Percentiles rank a stretch among this genome's conserved stretches.
Evolutionary conservation across 2,329 filamentous ascomycete species (phyloP).

Genomic region (Talaromyces verruculosus): DNA sequence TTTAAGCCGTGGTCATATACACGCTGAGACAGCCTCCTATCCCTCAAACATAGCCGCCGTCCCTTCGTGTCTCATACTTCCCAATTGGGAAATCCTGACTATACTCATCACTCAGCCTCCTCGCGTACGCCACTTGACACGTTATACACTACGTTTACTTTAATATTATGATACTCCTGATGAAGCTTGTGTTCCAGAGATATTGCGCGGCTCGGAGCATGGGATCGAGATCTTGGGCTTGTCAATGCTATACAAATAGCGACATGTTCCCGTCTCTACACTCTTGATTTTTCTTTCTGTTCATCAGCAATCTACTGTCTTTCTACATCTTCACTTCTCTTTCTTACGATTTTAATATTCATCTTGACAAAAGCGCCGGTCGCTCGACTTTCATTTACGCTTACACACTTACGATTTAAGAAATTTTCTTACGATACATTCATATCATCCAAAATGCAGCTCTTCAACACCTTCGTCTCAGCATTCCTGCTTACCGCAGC

Average conservation of each 20-base stretch:
- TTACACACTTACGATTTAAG: background rate
- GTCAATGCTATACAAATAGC: constrained; percentile 5
- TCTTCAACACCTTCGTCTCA: background rate
- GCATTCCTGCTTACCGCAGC: constrained; percentile 1
- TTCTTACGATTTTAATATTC: background rate
- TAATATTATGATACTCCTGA: background rate
- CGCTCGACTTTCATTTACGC: constrained; percentile 5
- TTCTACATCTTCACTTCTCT: background rate
- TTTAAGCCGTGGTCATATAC: background rate
- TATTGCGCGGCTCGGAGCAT: background rate
- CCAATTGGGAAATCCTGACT: constrained; percentile 1
- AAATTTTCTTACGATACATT: background rate
- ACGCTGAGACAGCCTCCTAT: constrained; percentile 4
- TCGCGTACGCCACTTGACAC: background rate
- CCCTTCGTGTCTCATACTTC: constrained; percentile 13
- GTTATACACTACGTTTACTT: background rate
- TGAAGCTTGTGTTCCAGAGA: background rate
- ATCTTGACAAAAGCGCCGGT: background rate
- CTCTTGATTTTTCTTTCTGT: background rate
- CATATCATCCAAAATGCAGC: constrained; percentile 8
- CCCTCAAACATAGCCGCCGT: constrained; percentile 1
- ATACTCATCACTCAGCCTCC: background rate
- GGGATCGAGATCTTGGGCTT: background rate
- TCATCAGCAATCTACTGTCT: constrained; percentile 2
- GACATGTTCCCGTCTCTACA: background rate